Percentiles rank a stretch among this genome's conserved stretches.
Conservation (phyloP, 345 rosid species). For the Atalantia buxifolia region DNA sequence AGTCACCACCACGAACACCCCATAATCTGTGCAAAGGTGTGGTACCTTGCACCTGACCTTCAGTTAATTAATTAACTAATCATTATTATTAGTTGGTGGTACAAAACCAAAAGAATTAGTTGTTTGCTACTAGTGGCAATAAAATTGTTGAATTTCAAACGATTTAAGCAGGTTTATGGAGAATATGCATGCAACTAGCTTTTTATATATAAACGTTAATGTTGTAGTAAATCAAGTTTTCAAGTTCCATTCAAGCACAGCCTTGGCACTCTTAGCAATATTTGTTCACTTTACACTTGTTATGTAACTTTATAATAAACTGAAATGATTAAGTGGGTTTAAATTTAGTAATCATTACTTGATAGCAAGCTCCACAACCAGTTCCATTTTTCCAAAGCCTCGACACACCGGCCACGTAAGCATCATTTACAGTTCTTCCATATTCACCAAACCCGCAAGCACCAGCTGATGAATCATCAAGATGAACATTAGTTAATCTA, state of each 20-base stretch:
- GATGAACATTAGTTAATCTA: background rate
- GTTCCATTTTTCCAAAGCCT: constrained; percentile 64
- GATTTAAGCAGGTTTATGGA: background rate
- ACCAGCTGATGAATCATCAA: constrained; percentile 46
- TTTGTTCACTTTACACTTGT: background rate
- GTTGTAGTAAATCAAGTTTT: background rate
- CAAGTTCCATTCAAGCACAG: background rate
- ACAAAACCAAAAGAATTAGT: background rate
- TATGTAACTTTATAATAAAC: no score
- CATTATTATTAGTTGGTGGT: background rate
- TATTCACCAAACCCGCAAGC: constrained; percentile 84
- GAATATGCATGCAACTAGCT: background rate
- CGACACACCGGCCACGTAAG: constrained; percentile 80
- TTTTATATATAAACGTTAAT: background rate
- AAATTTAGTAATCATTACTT: constrained; percentile 32
- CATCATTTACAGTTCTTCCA: constrained; percentile 73
- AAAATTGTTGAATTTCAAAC: background rate
- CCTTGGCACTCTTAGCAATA: background rate
- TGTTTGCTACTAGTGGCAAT: background rate
- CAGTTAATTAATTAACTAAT: background rate
- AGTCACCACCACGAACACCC: constrained; percentile 65
- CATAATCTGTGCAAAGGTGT: constrained; percentile 55
- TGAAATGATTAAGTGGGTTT: background rate
- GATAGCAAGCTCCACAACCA: constrained; percentile 95
- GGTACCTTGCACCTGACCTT: constrained; percentile 77